A percentile compares a stretch with the other conserved stretches of the same genome.
phyloP scores from a whole-genome alignment of 805 yeast species.

The Tetrapisispora taiwanensis region DNA sequence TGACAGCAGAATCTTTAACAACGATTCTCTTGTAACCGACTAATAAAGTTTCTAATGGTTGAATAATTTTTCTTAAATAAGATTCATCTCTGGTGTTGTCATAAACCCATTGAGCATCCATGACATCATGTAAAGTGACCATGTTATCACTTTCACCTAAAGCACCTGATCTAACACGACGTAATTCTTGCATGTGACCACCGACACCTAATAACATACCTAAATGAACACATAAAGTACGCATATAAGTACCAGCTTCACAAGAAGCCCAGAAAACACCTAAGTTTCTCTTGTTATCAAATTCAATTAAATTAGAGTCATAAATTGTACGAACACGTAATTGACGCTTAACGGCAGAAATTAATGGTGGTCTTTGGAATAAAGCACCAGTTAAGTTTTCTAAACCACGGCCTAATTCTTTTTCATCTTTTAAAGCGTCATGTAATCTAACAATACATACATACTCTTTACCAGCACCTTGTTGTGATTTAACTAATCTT shows the following conservation, averaged over 20 bases:
- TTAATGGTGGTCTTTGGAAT: constrained; percentile 98
- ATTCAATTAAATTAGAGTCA: constrained; percentile 90
- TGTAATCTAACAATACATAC: constrained; percentile 95
- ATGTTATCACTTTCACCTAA: constrained; percentile 79
- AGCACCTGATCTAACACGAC: constrained; percentile 98
- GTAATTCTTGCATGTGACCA: constrained; percentile 99
- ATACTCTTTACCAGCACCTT: constrained; percentile 99
- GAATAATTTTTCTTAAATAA: constrained; percentile 84
- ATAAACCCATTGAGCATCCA: constrained; percentile 97
- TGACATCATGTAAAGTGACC: constrained; percentile 92
- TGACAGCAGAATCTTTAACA: constrained; percentile 90
- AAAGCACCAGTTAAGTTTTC: constrained; percentile 97
- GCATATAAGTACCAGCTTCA: constrained; percentile 99
- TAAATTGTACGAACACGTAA: constrained; percentile 95
- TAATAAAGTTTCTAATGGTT: constrained; percentile 87
- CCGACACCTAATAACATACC: constrained; percentile 98
- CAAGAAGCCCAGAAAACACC: constrained; percentile 99
- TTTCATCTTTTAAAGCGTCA: constrained; percentile 83
- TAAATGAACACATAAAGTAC: constrained; percentile 96
- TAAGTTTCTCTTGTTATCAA: constrained; percentile 86
- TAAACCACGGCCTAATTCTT: constrained; percentile 74
- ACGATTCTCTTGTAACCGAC: constrained; percentile 96
- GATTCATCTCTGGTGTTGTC: constrained; percentile 97
- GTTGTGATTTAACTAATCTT: constrained; percentile 94
- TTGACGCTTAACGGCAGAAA: constrained; percentile 98